phyloP scores from a whole-genome alignment of 345 rosid genomes.

The Lumnitzera littorea region DNA sequence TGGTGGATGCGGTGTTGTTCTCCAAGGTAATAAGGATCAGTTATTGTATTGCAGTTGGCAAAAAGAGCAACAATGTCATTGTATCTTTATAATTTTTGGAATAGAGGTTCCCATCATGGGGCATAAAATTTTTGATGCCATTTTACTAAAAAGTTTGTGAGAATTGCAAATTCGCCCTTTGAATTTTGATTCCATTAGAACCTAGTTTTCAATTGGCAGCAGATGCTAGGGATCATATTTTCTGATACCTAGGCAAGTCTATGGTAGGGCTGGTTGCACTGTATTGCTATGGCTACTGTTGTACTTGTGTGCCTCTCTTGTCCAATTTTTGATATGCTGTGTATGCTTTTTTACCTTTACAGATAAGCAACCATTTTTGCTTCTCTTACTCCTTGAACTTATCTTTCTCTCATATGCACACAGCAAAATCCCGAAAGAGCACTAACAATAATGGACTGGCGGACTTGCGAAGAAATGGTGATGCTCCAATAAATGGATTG shows the following conservation, averaged over 20 bases:
- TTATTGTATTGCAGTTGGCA: too few relatives aligned
- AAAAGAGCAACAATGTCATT: too few relatives aligned
- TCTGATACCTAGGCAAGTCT: too few relatives aligned
- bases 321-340: too few relatives aligned
- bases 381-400: not conserved
- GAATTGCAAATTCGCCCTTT: not conserved
- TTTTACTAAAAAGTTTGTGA: not conserved
- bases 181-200: not conserved
- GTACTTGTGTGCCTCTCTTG: not conserved
- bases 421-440: constrained; percentile 47
- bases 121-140: too few relatives aligned
- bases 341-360: too few relatives aligned
- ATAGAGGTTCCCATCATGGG: too few relatives aligned
- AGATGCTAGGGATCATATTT: too few relatives aligned
- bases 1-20: constrained; percentile 16
- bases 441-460: constrained; percentile 18
- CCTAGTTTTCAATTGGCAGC: too few relatives aligned
- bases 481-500: constrained; percentile 14
- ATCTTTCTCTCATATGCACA: constrained; percentile 14
- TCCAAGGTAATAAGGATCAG: constrained; percentile 6
- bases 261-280: too few relatives aligned
- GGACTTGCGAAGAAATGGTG: constrained; percentile 19
- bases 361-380: too few relatives aligned
- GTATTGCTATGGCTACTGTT: not conserved
- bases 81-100: too few relatives aligned